Conservation (phyloP, 331 rosid genomes). For the Prunus yedoensis region DNA sequence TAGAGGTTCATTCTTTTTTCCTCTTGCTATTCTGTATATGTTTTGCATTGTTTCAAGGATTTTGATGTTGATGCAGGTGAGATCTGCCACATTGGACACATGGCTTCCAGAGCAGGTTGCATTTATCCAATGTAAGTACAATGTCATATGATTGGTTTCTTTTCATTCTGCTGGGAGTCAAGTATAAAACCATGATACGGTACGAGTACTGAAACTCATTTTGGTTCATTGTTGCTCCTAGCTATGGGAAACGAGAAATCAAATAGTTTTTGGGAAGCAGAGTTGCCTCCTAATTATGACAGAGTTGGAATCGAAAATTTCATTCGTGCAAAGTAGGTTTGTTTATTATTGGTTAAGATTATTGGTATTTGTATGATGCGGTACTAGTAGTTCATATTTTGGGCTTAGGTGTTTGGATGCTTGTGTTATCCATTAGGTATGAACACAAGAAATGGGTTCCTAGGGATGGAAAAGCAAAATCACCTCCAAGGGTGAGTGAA, state of each 20-base stretch:
- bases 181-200: not conserved
- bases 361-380: not conserved
- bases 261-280: constrained; percentile 28
- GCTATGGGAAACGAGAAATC: constrained; percentile 21
- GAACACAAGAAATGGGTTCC: constrained; percentile 28
- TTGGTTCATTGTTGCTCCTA: constrained; percentile 14
- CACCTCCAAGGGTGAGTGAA: constrained; percentile 15
- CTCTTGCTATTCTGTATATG: not conserved
- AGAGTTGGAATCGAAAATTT: constrained; percentile 26
- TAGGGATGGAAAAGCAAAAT: constrained; percentile 6
- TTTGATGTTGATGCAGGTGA: constrained; percentile 20
- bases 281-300: constrained; percentile 24
- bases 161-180: not conserved
- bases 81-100: constrained; percentile 34
- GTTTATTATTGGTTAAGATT: not conserved
- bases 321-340: constrained; percentile 26
- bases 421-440: constrained; percentile 23
- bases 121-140: constrained; percentile 25
- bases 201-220: constrained; percentile 1
- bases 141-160: not conserved
- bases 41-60: not conserved
- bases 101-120: constrained; percentile 31
- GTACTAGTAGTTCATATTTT: not conserved
- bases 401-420: constrained; percentile 18
- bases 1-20: not conserved